phyloP scores from a whole-genome alignment of 805 yeast genomes.

The Naumovozyma baii region DNA sequence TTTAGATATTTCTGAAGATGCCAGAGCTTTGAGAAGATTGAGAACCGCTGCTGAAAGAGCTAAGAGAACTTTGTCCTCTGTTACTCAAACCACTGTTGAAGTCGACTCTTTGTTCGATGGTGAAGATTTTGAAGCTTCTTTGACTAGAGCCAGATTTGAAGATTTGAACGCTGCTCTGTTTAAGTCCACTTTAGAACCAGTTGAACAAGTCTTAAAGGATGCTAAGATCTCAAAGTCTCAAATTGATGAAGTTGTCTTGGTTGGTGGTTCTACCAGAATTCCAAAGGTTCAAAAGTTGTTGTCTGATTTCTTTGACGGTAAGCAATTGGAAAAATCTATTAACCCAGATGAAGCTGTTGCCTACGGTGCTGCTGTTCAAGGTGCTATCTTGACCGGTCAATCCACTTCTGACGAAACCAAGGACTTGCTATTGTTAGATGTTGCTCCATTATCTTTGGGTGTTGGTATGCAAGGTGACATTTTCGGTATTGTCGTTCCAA shows the following conservation, averaged over 20 bases:
- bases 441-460: constrained; percentile 97
- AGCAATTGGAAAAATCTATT: constrained; percentile 91
- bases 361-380: constrained; percentile 99
- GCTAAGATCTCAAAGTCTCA: constrained; percentile 73
- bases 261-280: constrained; percentile 98
- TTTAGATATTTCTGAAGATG: constrained; percentile 78
- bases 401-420: constrained; percentile 85
- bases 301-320: constrained; percentile 92
- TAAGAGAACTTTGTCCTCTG: constrained; percentile 94
- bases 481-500: constrained; percentile 97
- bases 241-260: constrained; percentile 90
- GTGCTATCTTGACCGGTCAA: constrained; percentile 94
- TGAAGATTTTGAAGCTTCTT: constrained; percentile 86
- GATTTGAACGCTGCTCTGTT: constrained; percentile 86
- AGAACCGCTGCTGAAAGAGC: constrained; percentile 99
- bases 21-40: constrained; percentile 95
- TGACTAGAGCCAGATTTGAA: constrained; percentile 97
- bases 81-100: constrained; percentile 92
- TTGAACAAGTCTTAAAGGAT: constrained; percentile 90
- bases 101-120: constrained; percentile 92
- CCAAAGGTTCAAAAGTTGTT: constrained; percentile 95
- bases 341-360: constrained; percentile 99
- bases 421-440: constrained; percentile 92
- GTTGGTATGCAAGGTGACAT: constrained; percentile 99
- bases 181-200: constrained; percentile 91